Conservation (phyloP, 2,329 filamentous ascomycete genomes). For the Metarhizium sp. region DNA sequence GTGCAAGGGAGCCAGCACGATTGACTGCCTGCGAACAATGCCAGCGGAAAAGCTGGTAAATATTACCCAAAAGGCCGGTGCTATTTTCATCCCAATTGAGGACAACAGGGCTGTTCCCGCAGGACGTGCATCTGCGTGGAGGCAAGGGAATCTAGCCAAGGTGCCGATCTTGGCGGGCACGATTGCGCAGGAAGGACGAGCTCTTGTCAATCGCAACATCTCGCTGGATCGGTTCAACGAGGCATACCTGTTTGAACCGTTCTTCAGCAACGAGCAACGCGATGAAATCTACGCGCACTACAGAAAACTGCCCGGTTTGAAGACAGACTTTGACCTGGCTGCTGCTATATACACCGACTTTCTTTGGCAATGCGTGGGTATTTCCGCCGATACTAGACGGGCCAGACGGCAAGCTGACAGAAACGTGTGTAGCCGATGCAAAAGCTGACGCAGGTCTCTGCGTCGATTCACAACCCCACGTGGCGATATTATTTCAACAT, state of each 20-base stretch:
- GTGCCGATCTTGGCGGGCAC: slow-evolving; percentile 17
- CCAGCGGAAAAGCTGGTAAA: slow-evolving; percentile 8
- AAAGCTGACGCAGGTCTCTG: no score
- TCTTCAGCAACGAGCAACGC: slow-evolving; percentile 7
- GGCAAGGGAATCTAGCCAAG: slow-evolving; percentile 6
- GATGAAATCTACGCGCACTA: slow-evolving; percentile 12
- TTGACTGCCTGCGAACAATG: no score
- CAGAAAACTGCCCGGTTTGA: slow-evolving; percentile 3
- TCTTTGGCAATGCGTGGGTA: slow-evolving; percentile 17
- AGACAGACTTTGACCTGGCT: slow-evolving; percentile 15
- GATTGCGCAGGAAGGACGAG: slow-evolving; percentile 15
- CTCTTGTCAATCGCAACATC: slow-evolving; percentile 13
- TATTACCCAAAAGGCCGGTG: slow-evolving; percentile 3
- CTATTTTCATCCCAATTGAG: neutral
- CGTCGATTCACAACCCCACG: no score
- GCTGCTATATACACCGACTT: slow-evolving; percentile 18
- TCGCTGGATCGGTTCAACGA: slow-evolving; percentile 12
- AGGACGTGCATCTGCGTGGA: slow-evolving; percentile 12
- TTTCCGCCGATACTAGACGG: neutral
- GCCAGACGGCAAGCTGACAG: no score
- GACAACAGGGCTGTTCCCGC: slow-evolving; percentile 7
- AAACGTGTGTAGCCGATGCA: no score
- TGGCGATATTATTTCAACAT: no score
- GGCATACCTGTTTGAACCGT: slow-evolving; percentile 8
- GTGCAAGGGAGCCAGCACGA: no score